Evolutionary conservation across 2,329 filamentous ascomycete species (phyloP).

Genomic region (Fusarium graminum): DNA sequence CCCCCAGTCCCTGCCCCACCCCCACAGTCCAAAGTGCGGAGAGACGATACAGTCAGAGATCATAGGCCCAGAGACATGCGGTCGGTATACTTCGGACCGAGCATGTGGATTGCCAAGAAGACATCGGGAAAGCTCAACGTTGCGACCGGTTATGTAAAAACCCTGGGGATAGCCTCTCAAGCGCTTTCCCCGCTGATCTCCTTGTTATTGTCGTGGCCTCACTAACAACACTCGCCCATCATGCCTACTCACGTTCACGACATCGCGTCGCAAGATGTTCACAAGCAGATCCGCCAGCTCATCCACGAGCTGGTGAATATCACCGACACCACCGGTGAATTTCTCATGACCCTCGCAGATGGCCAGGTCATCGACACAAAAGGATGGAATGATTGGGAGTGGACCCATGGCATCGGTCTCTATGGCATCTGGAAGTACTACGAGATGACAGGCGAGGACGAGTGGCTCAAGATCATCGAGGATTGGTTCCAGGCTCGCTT

Average conservation of each 20-base stretch:
- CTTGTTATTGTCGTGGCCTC: neutral
- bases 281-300: slow-evolving; percentile 71
- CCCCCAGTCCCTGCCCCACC: slow-evolving; percentile 34
- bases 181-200: neutral
- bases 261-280: slow-evolving; percentile 62
- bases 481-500: slow-evolving; percentile 80
- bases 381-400: slow-evolving; percentile 87
- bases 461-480: slow-evolving; percentile 74
- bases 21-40: slow-evolving; percentile 43
- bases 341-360: slow-evolving; percentile 77
- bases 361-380: slow-evolving; percentile 86
- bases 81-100: slow-evolving; percentile 44
- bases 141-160: neutral
- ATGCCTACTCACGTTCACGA: slow-evolving; percentile 57
- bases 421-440: slow-evolving; percentile 89
- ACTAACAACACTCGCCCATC: slow-evolving; percentile 10
- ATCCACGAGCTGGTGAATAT: slow-evolving; percentile 83
- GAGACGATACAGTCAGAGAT: slow-evolving; percentile 2
- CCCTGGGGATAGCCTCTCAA: neutral
- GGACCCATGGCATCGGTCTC: slow-evolving; percentile 83
- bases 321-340: slow-evolving; percentile 79
- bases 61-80: neutral
- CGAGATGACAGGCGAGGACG: slow-evolving; percentile 73
- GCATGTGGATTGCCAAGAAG: slow-evolving; percentile 23
- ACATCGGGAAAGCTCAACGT: slow-evolving; percentile 6